These are phyloP conservation scores for Thielaviopsis ethacetica DNA, from an alignment of 2,329 filamentous ascomycete genomes.

Conservation along the genomic window DNA sequence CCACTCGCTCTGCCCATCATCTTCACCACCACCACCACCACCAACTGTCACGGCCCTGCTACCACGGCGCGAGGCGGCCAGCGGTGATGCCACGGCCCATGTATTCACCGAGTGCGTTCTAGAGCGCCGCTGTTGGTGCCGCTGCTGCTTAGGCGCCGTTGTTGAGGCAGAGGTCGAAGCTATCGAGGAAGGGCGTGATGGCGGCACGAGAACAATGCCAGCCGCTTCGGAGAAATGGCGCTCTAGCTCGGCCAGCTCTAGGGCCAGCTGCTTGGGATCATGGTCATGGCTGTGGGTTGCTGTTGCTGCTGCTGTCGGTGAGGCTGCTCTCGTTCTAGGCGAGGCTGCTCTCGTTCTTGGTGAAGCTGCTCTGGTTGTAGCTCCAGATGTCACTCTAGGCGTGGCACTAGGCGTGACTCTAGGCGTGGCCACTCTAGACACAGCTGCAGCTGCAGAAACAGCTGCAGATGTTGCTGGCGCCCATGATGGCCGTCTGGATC, in stretches of 20 bases:
- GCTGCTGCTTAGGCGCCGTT: too few relatives aligned
- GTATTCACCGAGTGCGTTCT: too few relatives aligned
- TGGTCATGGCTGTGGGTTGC: background rate
- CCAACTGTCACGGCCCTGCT: background rate
- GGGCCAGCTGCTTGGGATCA: background rate
- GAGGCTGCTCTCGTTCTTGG: too few relatives aligned
- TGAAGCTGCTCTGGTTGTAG: background rate
- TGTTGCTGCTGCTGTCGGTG: background rate
- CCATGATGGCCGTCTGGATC: too few relatives aligned
- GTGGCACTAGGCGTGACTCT: too few relatives aligned
- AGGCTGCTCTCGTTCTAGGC: background rate
- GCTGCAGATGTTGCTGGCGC: too few relatives aligned
- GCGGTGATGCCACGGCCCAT: too few relatives aligned
- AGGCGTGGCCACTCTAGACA: too few relatives aligned
- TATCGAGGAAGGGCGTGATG: background rate
- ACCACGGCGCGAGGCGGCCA: background rate
- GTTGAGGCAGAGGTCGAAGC: background rate
- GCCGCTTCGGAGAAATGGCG: background rate
- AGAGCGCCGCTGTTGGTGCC: too few relatives aligned
- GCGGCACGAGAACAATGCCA: background rate
- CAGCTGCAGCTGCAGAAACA: too few relatives aligned
- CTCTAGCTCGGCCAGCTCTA: background rate
- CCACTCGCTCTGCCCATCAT: background rate
- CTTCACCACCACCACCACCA: background rate
- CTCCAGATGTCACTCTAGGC: background rate